Base-by-base conservation (phyloP, 2,329 filamentous ascomycete species). In the Monilinia laxa region DNA sequence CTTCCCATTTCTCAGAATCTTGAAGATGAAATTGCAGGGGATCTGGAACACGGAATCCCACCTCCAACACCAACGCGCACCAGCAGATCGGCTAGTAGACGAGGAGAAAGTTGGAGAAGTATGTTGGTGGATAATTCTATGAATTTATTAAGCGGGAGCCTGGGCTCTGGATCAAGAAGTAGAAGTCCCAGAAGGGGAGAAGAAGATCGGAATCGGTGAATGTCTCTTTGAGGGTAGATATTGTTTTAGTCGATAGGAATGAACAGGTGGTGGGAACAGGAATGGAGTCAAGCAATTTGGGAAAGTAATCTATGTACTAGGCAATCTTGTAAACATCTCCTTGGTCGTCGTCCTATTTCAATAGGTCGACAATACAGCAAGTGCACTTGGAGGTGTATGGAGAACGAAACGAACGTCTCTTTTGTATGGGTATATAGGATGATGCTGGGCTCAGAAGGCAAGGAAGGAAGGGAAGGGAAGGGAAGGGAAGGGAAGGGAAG, bases 31-130 rank as follows among this genome's bases (percentile, higher is more conserved):
- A 68, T 68, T 9, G 67, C 69, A 62, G 65, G 67, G 16, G 73
- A 75, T 57, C 20, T 74, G 25, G 74, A 75, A 62, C 70, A 71
- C 67, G 73, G 75, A 28, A 66, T 68, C 23, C 58, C 65, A 12
- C 70, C 71, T 20, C 62, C 71, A 5, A 67, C 67, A 10, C 68
- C 71, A 31, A 65, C 28, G n/a, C 64, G 16, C 49, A 12, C 35
- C 20, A 25, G 47, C 23, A 60, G 64, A 53, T n/a, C 31, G 38
- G 53, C 35, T 62, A 53, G 16, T 53, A 60, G 31, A 3, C 55
- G 47, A 11, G 56, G 42, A 31, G 64, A 59, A 52, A 60, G 56
- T 31, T 60, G 45, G 64, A 59, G 64, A 20, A 62, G 49, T 65
- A 62, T 65, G 49, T 25, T 65, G 11, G 56, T 62, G 23, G 66